Evolutionary conservation across 305 asterid genomes (phyloP), one percentile per base, ranked within the genome.

Genomic region (Fraxinus latifolia): DNA sequence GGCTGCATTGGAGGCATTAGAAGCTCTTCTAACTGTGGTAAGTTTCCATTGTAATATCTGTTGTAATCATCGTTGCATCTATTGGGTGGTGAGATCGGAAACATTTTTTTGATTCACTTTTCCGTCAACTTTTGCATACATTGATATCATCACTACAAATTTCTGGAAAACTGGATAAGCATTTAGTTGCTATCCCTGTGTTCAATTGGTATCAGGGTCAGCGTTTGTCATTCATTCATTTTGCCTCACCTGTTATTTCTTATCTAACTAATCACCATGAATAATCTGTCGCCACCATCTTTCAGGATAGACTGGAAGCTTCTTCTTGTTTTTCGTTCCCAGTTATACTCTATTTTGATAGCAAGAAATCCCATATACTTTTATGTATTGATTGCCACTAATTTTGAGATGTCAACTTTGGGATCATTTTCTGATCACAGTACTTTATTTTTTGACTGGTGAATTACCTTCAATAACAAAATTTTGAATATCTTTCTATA

Each of bases 1-100:
- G 83, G 97, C 99, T 71, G 98, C 98, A 17, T 55, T 95, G 85
- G 94, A 94, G 91, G 89, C 91, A 55, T 87, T 94, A 82, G 97
- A 94, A 83, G 84, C 94, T 74, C 96, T 96, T 84, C 87, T 95
- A 42, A 88, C 87, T 73, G 92, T 90, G 96, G 99, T 95, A 87
- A 71, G 90, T 81, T 80, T 62, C 65, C 60, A 14, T 19, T 55
- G n/a, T 68, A 67, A 75, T 67, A 67, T 67, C 74, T 65, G 73
- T 11, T 9, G 34, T 23, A 65, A 65, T 25, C 34, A 65, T 65
- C n/a, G 6, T 25, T 65, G 73, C 33, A 9, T 23, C 31, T 19
- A 62, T 62, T 21, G 71, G 12, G 31, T 19, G 32, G 14, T 62
- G 71, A 62, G 71, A 23, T 62, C 0, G 15, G 71, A 62, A 62